These are phyloP conservation scores for Chaetomiaceae sp. DNA, from an alignment of 2,329 filamentous ascomycete species.

Conservation along the genomic window DNA sequence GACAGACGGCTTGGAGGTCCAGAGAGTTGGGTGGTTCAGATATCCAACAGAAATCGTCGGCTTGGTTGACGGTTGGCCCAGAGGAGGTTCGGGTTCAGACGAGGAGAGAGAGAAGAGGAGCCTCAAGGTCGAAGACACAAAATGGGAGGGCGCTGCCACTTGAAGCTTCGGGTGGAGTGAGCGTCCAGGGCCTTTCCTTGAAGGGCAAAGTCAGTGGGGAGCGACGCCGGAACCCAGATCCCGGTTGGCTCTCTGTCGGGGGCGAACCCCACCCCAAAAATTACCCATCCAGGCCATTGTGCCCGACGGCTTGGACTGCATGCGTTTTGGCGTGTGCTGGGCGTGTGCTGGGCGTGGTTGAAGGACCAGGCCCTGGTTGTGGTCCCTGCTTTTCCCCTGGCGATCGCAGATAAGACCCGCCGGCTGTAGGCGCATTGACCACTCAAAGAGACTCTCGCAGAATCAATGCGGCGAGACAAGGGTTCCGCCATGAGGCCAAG, in stretches of 20 bases:
- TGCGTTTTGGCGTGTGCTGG: not conserved
- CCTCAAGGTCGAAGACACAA: not conserved
- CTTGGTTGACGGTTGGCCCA: conserved; percentile 5
- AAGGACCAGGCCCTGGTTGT: not conserved
- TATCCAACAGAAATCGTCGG: conserved; percentile 10
- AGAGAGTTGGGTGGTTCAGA: too few species aligned
- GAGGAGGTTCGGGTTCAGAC: conserved; percentile 1
- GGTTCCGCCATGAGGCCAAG: conserved; percentile 3
- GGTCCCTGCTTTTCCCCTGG: conserved; percentile 12
- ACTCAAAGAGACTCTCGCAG: not conserved
- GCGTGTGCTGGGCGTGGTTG: not conserved
- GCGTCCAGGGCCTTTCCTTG: not conserved
- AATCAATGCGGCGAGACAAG: conserved; percentile 1
- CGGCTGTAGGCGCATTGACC: conserved; percentile 9
- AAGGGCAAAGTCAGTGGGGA: not conserved
- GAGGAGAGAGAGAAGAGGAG: not conserved
- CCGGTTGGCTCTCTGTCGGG: conserved; percentile 2
- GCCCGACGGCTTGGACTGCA: not conserved
- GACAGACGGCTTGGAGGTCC: not conserved
- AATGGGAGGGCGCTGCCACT: not conserved
- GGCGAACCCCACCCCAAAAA: not conserved
- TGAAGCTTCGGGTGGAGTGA: not conserved
- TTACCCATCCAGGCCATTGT: conserved; percentile 1
- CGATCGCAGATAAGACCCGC: conserved; percentile 12
- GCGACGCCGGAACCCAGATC: not conserved